A percentile compares a stretch with the other conserved stretches of the same genome.
Conservation (phyloP, 768 basidiomycete genomes). For the Pleurotus tuber-regium region DNA sequence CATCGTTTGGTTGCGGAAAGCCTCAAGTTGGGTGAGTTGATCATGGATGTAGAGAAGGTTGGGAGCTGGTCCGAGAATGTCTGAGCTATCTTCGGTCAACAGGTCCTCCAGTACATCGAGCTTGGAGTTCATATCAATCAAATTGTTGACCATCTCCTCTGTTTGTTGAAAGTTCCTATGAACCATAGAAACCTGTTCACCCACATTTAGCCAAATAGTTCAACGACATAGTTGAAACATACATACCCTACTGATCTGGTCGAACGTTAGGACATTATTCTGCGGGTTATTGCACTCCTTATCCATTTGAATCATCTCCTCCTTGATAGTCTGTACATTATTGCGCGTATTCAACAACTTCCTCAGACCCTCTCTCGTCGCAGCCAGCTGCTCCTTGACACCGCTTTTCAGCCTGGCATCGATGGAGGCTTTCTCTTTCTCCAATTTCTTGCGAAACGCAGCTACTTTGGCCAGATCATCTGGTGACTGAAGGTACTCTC, state of each 20-base stretch:
- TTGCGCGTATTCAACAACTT: conserved; percentile 75
- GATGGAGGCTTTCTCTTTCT: conserved; percentile 95
- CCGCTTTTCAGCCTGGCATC: conserved; percentile 87
- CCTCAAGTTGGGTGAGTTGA: conserved; percentile 88
- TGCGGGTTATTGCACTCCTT: conserved; percentile 73
- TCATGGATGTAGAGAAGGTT: conserved; percentile 90
- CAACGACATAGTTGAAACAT: background rate
- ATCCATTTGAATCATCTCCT: conserved; percentile 83
- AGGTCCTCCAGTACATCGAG: conserved; percentile 77
- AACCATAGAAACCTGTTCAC: conserved; percentile 86
- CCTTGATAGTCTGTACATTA: conserved; percentile 78
- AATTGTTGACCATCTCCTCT: conserved; percentile 92
- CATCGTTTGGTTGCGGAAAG: conserved; percentile 92
- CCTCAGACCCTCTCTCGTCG: conserved; percentile 84
- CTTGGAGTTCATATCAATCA: conserved; percentile 88
- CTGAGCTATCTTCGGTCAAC: conserved; percentile 69
- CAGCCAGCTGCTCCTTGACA: conserved; percentile 90
- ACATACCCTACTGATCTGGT: conserved; percentile 91
- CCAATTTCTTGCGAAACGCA: conserved; percentile 88
- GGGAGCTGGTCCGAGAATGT: conserved; percentile 83
- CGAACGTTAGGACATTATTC: conserved; percentile 81
- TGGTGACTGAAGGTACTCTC: conserved; percentile 89
- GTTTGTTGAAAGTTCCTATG: conserved; percentile 95
- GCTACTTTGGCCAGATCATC: conserved; percentile 90
- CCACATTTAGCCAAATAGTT: too few species aligned